Evolutionary conservation across 108 stramenopile species (phyloP), one percentile per base, ranked within the genome.

Genomic region (Bacterosira constricta): DNA sequence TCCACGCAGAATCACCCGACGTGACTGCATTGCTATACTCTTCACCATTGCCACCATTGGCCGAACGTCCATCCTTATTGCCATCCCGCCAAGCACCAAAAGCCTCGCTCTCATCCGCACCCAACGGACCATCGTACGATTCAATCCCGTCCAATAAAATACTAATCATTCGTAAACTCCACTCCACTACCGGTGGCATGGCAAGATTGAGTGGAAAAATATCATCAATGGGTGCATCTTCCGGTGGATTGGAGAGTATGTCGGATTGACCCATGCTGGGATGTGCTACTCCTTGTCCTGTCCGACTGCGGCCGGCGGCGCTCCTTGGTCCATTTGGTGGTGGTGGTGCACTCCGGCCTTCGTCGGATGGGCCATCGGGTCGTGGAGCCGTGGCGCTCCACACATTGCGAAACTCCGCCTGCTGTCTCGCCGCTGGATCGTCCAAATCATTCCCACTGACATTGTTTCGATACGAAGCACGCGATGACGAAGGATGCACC

Each of bases 151-250:
- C 80, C 6, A 80, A 34, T 29, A 80, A 44, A 13, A 66, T 57
- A 30, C 70, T 72, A 34, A 80, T 72, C 75, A 80, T 76, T 38
- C 80, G 60, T 21, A 80, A 47, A 58, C 75, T 80, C 75, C 75
- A 80, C 38, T 80, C 75, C 9, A 76, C 80, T 3, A 80, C 74
- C 4, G 80, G 80, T 4, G 80, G 80, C 75, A 80, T 77, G 41
- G 75, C 61, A 13, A 80, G 47, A 26, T 77, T 80, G 25, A 77
- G 69, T 18, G 80, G 80, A 42, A 80, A 80, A 0, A 80, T 26
- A 52, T 80, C 80, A 50, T 80, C 80, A 23, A 71, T 64, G 12
- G 59, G 42, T 0, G 41, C 68, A 63, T 70, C 75, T 39, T 75
- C 69, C 18, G 73, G 78, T 31, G 78, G 73, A 56, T 64, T 70